phyloP scores from a whole-genome alignment of 345 rosid genomes.

The Physaria fendleri region DNA sequence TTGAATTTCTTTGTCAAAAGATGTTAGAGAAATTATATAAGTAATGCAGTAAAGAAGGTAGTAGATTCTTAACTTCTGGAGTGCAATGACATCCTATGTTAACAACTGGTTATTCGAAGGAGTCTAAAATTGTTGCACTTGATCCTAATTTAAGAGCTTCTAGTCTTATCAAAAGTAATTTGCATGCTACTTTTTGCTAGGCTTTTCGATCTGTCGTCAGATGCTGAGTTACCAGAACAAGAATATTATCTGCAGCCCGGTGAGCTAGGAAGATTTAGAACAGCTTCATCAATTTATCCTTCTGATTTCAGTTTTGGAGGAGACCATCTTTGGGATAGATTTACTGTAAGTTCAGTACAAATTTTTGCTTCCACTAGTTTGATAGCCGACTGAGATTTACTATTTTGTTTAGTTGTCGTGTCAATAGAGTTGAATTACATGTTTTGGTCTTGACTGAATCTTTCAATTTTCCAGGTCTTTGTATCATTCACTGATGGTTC shows the following conservation, averaged over 20 bases:
- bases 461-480: conserved; percentile 62
- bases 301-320: conserved; percentile 86
- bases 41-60: background rate
- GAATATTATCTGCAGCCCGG: conserved; percentile 87
- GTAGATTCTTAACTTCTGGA: background rate
- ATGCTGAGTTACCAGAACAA: conserved; percentile 82
- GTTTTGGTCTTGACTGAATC: conserved; percentile 8
- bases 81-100: conserved; percentile 1
- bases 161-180: background rate
- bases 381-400: background rate
- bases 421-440: conserved; percentile 9
- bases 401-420: background rate
- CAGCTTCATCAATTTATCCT: conserved; percentile 72
- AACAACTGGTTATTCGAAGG: background rate
- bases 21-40: background rate
- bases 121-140: background rate
- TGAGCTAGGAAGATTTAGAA: conserved; percentile 69
- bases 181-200: conserved; percentile 41
- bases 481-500: conserved; percentile 77
- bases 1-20: background rate
- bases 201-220: conserved; percentile 70
- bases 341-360: conserved; percentile 60
- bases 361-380: conserved; percentile 6
- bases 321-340: conserved; percentile 92
- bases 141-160: background rate